Evolutionary conservation across 2,329 filamentous ascomycete species (phyloP).

Genomic region (Aulographum hederae): DNA sequence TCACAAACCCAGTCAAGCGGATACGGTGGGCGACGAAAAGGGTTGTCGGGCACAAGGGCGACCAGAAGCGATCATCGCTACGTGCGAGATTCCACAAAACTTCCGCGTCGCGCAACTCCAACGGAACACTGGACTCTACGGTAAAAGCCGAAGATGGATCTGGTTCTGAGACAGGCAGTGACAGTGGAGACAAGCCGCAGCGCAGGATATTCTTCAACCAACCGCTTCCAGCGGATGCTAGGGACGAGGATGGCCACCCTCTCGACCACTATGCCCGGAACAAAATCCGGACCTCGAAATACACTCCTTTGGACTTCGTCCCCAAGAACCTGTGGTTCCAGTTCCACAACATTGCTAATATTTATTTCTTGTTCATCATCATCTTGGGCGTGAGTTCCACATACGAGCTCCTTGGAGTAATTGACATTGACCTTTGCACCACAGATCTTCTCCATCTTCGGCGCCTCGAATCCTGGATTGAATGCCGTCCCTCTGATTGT

Average conservation of each 20-base stretch:
- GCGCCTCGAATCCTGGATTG: conserved; percentile 73
- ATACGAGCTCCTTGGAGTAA: no score
- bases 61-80: conserved; percentile 65
- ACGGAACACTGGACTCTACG: background rate
- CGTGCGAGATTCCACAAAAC: conserved; percentile 41
- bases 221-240: conserved; percentile 53
- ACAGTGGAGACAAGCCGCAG: no score
- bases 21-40: conserved; percentile 95
- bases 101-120: conserved; percentile 1
- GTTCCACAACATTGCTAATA: conserved; percentile 96
- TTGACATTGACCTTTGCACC: no score
- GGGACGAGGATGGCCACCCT: conserved; percentile 68
- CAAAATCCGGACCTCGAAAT: conserved; percentile 96
- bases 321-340: conserved; percentile 97
- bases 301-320: conserved; percentile 84
- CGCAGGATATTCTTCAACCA: conserved; percentile 71
- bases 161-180: conserved; percentile 6
- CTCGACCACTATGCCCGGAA: conserved; percentile 59
- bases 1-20: conserved; percentile 58
- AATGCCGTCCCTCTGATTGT: conserved; percentile 85
- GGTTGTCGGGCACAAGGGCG: conserved; percentile 55
- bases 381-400: conserved; percentile 65
- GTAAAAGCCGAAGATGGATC: background rate
- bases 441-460: conserved; percentile 93
- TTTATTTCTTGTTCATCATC: conserved; percentile 94